These are phyloP conservation scores for Aspergillus sclerotioniger DNA, from an alignment of 495 filamentous ascomycete genomes.

Conservation along the genomic window DNA sequence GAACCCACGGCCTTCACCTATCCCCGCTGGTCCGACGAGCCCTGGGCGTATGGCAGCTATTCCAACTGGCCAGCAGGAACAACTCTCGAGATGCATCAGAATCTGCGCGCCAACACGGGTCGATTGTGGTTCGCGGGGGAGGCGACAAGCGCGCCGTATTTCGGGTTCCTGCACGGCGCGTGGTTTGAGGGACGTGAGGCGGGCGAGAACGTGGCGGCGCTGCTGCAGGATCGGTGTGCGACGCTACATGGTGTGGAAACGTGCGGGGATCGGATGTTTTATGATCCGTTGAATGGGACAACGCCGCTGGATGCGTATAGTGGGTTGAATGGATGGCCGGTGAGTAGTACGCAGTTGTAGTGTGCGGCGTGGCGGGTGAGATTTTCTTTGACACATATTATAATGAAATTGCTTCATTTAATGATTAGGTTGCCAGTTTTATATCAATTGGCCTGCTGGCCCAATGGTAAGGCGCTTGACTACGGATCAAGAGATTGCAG, in stretches of 20 bases:
- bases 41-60: constrained; percentile 70
- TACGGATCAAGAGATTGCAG: constrained; percentile 67
- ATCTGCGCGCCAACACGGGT: constrained; percentile 65
- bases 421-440: not conserved
- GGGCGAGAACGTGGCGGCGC: constrained; percentile 49
- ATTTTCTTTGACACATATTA: not conserved
- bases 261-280: constrained; percentile 25
- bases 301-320: constrained; percentile 15
- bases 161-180: constrained; percentile 69
- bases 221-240: constrained; percentile 15
- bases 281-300: constrained; percentile 25
- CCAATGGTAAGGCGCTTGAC: constrained; percentile 74
- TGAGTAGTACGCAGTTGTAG: constrained; percentile 15
- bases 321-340: constrained; percentile 14
- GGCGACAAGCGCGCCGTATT: constrained; percentile 66
- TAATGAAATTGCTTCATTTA: not conserved
- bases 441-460: constrained; percentile 45
- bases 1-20: constrained; percentile 69
- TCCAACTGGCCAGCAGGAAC: constrained; percentile 70
- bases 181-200: constrained; percentile 61
- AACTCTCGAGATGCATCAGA: constrained; percentile 68
- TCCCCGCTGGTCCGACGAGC: constrained; percentile 64
- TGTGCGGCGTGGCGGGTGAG: not conserved
- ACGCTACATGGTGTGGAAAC: not conserved
- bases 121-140: constrained; percentile 72